Evolutionary conservation across 225 moss, liverwort and hornwort genomes (phyloP), one percentile per base, ranked within the genome.

Genomic region (Anthoceros angustus): DNA sequence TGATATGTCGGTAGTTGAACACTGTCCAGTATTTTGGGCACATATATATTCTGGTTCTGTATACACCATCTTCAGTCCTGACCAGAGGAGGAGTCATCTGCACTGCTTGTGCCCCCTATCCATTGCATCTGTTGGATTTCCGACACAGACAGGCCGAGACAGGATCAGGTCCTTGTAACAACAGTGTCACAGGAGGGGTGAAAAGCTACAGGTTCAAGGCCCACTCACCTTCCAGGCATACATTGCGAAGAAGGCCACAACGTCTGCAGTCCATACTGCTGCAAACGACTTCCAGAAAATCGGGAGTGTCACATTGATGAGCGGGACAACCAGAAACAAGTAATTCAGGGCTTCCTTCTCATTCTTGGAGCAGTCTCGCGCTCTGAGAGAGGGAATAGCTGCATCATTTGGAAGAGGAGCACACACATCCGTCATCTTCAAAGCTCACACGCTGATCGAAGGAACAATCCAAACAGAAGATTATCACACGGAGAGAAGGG

Each of bases 341-440:
- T 92, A 98, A 72, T 98, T 98, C 67, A 98, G 64, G 9, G 92
- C 95, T 25, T 98, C 88, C 70, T 98, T 98, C 79, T 98, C 92
- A 64, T 87, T 88, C 55, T 80, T 77, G 16, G 95, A 32, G 68
- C 95, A 98, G 72, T 98, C 92, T 74, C 95, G 86, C 70, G 95
- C 95, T 66, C 92, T 72, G 66, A 98, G 78, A 15, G 95, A 98
- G 21, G 95, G 92, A 70, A 98, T 89, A 39, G 92, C 86, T 90
- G 80, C 78, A 74, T 9, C 70, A 69, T 72, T 12, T 16, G 11
- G 7, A 41, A 4, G 24, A 21, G 9, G 9, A 49, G 10, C 18
- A 46, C 42, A 45, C 39, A 21, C 10, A 67, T 15, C 55, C 6
- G 16, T 48, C 45, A 46, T 23, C 48, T 24, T 7, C 26, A 60